These are phyloP conservation scores for Paraconiothyrium sp. DNA, from an alignment of 2,329 filamentous ascomycete species.

Conservation along the genomic window DNA sequence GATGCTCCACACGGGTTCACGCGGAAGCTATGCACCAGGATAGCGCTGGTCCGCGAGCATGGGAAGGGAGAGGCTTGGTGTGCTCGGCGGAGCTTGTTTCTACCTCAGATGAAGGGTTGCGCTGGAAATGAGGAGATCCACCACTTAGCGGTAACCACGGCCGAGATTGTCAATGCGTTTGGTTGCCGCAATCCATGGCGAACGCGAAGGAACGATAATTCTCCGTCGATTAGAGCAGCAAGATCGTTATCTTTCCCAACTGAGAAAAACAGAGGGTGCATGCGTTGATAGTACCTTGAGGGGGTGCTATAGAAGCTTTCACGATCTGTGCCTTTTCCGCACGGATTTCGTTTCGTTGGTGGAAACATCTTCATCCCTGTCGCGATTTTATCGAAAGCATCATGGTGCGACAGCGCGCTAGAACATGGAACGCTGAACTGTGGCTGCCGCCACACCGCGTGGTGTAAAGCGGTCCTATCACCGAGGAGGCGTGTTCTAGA, in stretches of 20 bases:
- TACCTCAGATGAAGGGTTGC: constrained; percentile 32
- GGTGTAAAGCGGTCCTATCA: neutral
- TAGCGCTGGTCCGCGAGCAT: neutral
- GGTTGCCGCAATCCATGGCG: neutral
- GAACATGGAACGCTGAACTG: neutral
- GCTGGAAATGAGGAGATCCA: constrained; percentile 28
- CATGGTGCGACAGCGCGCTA: constrained; percentile 17
- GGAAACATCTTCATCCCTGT: constrained; percentile 17
- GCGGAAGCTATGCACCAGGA: constrained; percentile 3
- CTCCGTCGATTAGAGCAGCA: neutral
- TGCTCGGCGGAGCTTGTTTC: constrained; percentile 40
- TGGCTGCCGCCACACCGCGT: constrained; percentile 5
- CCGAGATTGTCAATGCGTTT: constrained; percentile 2
- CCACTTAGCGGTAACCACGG: constrained; percentile 1
- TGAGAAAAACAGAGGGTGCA: neutral
- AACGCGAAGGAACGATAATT: constrained; percentile 9
- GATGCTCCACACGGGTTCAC: neutral
- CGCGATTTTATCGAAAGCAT: constrained; percentile 11
- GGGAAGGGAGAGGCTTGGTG: constrained; percentile 35
- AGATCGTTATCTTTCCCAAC: neutral
- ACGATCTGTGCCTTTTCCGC: neutral
- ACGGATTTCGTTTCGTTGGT: constrained; percentile 10
- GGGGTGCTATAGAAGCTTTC: neutral
- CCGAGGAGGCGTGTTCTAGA: neutral
- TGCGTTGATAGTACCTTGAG: too few relatives aligned